phyloP scores from a whole-genome alignment of 768 basidiomycete species.

The Lentinula guzmanii region DNA sequence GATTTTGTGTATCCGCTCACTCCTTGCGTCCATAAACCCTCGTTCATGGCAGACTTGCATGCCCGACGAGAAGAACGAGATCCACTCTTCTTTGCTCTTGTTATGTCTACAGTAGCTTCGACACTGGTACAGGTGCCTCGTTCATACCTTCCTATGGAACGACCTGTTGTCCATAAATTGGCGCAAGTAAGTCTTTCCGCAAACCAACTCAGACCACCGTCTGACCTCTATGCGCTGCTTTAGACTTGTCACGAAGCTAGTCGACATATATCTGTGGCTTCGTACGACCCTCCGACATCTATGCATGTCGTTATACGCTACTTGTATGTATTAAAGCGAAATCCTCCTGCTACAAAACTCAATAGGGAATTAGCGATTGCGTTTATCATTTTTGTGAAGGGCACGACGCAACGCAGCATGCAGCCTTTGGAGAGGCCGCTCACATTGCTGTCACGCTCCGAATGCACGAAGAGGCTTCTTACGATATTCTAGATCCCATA shows the following conservation, averaged over 20 bases:
- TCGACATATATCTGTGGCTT: constrained; percentile 70
- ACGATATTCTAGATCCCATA: constrained; percentile 78
- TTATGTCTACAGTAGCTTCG: constrained; percentile 84
- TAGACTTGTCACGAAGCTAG: constrained; percentile 79
- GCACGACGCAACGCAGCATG: constrained; percentile 81
- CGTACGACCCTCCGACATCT: constrained; percentile 79
- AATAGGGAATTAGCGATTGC: constrained; percentile 49
- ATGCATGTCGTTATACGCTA: constrained; percentile 86
- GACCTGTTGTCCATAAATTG: constrained; percentile 76
- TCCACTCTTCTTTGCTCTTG: constrained; percentile 85
- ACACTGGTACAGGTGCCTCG: constrained; percentile 87
- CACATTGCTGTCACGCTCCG: constrained; percentile 78
- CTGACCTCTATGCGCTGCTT: neutral
- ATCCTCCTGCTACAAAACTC: neutral
- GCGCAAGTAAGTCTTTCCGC: constrained; percentile 38
- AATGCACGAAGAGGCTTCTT: constrained; percentile 83
- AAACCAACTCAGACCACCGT: constrained; percentile 1
- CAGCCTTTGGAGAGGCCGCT: constrained; percentile 81
- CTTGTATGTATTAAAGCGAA: constrained; percentile 49
- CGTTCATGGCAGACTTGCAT: constrained; percentile 87
- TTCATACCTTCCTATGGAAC: constrained; percentile 84
- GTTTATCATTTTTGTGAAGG: constrained; percentile 88
- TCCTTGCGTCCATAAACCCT: constrained; percentile 86
- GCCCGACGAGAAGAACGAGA: constrained; percentile 77
- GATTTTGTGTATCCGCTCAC: constrained; percentile 92